Percentiles rank a stretch among this genome's conserved stretches.
phyloP scores from a whole-genome alignment of 2,329 filamentous ascomycete species.

The Thelonectria blattea region DNA sequence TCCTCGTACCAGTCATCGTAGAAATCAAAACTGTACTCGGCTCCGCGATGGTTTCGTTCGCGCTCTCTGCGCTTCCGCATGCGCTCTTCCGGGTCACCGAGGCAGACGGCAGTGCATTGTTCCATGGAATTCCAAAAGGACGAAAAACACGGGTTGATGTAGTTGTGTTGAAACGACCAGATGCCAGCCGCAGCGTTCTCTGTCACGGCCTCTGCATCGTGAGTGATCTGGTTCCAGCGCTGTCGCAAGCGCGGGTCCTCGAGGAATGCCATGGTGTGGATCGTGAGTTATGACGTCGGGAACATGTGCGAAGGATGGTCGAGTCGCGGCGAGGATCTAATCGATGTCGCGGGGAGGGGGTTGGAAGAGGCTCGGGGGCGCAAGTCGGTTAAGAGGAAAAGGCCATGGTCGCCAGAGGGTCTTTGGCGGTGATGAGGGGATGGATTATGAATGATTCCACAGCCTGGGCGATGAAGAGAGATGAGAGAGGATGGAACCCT shows the following conservation, averaged over 20 bases:
- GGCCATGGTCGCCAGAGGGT: constrained; percentile 27
- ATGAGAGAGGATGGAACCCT: constrained; percentile 27
- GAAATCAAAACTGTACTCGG: constrained; percentile 92
- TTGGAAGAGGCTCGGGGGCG: not conserved
- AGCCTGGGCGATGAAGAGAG: constrained; percentile 24
- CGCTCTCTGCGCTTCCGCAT: constrained; percentile 71
- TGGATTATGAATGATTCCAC: constrained; percentile 21
- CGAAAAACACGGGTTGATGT: constrained; percentile 80
- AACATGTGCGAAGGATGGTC: constrained; percentile 24
- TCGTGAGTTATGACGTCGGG: constrained; percentile 38
- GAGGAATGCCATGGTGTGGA: constrained; percentile 61
- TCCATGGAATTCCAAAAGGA: constrained; percentile 71
- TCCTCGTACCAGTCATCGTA: constrained; percentile 94
- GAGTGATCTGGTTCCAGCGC: constrained; percentile 89
- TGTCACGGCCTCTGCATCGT: constrained; percentile 88
- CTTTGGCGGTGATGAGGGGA: constrained; percentile 21
- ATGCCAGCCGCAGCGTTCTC: constrained; percentile 90
- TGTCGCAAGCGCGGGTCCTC: constrained; percentile 90
- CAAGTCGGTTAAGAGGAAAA: constrained; percentile 14
- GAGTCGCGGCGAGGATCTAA: constrained; percentile 3
- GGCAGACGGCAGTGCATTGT: constrained; percentile 74
- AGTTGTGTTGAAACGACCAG: constrained; percentile 86
- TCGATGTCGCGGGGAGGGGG: not conserved
- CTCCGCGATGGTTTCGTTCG: constrained; percentile 62
- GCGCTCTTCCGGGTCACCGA: constrained; percentile 76